phyloP scores from a whole-genome alignment of 768 basidiomycete species.

The Boletus rufocinnamomeus region DNA sequence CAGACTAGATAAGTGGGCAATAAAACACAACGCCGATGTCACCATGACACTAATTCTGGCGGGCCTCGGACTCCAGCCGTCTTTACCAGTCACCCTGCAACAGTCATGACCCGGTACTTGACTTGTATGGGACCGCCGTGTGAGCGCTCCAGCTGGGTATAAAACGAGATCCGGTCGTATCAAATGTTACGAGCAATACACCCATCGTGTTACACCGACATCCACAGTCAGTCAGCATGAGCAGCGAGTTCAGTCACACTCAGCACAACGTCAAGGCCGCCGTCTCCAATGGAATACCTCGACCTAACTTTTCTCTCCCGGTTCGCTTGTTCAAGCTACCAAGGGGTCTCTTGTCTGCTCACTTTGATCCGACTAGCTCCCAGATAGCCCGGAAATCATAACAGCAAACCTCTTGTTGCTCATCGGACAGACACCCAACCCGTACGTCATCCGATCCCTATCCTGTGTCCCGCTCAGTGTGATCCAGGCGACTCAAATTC shows the following conservation, averaged over 20 bases:
- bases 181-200: not conserved
- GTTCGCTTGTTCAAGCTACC: constrained; percentile 28
- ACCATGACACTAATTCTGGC: not conserved
- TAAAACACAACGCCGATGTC: not conserved
- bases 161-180: constrained; percentile 8
- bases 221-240: constrained; percentile 12
- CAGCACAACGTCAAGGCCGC: constrained; percentile 25
- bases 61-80: not conserved
- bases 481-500: constrained; percentile 44
- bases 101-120: not conserved
- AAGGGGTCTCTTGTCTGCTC: not conserved
- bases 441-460: constrained; percentile 33
- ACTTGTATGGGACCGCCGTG: not conserved
- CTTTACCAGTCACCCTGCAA: not conserved
- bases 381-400: constrained; percentile 50
- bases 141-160: not conserved
- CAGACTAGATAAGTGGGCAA: too few species aligned
- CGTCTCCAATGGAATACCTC: constrained; percentile 42
- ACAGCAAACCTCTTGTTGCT: constrained; percentile 50
- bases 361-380: constrained; percentile 37
- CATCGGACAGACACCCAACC: constrained; percentile 37
- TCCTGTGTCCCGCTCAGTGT: not conserved
- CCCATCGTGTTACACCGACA: not conserved
- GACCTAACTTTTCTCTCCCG: constrained; percentile 42
- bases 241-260: constrained; percentile 11